Evolutionary conservation across 306 rosid genomes (phyloP), one percentile per base, ranked within the genome.

Genomic region (Glycine tomentella): DNA sequence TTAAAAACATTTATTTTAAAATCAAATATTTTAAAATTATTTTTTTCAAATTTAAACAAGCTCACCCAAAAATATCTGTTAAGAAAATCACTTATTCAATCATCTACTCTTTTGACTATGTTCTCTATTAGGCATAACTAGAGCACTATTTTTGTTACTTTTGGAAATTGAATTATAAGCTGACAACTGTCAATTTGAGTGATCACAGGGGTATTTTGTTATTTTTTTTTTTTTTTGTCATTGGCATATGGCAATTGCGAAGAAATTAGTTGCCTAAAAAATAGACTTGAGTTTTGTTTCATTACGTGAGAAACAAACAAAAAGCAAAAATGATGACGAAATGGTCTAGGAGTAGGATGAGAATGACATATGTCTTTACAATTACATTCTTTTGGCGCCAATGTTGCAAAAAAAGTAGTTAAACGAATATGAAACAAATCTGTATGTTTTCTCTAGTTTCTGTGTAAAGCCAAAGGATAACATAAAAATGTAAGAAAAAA

Each of bases 301-400:
- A 52, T 33, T 51, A 31, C 0, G 57, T 31, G 66, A 59, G 69
- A 66, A 42, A 7, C 9, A 9, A 73, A 38, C 34, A 55, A 38
- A 38, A 55, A 55, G 50, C 5, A 15, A 4, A 36, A 9, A 4
- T 2, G 15, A 20, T 36, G 33, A 34, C 3, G 72, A 7, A 58
- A 59, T 7, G 77, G 51, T 79, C 38, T 16, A 46, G 33, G 2
- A 25, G 33, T 5, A 4, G 49, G n/a, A 40, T 20, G 58, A 51
- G 53, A 42, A 56, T 3, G 59, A 44, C 69, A 31, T 14, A 17
- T 5, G 9, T 2, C 38, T 17, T 53, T 46, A 40, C 46, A 3
- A 13, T 53, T 46, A 40, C 46, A 3, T 51, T 55, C 82, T 78
- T 78, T 78, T 69, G 76, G 76, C 38, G 49, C 76, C 13, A 55